A percentile compares a stretch with the other conserved stretches of the same genome.
These are phyloP conservation scores for Colletotrichum magnum DNA, from an alignment of 2,329 filamentous ascomycete genomes.

Conservation along the genomic window DNA sequence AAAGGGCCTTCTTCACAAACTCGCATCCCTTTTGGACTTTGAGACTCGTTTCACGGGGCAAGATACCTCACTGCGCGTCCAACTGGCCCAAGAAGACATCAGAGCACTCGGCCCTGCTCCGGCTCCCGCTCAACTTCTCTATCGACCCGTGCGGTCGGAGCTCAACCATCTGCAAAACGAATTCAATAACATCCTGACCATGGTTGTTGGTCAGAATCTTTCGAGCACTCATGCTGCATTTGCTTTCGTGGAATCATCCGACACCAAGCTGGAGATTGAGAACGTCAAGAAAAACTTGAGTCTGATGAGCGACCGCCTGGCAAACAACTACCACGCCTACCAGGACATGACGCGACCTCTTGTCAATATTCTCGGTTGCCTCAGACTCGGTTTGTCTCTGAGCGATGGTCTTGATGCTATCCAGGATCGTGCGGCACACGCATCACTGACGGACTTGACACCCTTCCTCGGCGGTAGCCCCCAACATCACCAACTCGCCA, in stretches of 20 bases:
- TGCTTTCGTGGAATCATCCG: constrained; percentile 47
- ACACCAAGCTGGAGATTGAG: constrained; percentile 60
- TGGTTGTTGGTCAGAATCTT: constrained; percentile 66
- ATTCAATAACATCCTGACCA: constrained; percentile 81
- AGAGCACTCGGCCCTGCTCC: constrained; percentile 76
- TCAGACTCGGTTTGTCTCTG: constrained; percentile 82
- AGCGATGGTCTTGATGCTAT: constrained; percentile 57
- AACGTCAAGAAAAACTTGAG: constrained; percentile 71
- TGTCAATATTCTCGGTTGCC: constrained; percentile 82
- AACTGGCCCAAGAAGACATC: constrained; percentile 74
- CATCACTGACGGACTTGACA: constrained; percentile 58
- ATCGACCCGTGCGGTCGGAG: constrained; percentile 78
- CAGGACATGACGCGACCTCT: constrained; percentile 87
- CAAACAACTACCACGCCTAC: constrained; percentile 80
- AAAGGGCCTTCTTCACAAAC: constrained; percentile 66
- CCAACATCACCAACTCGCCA: constrained; percentile 33
- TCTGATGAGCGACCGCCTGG: constrained; percentile 79
- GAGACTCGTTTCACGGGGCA: constrained; percentile 79
- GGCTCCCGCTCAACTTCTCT: constrained; percentile 74
- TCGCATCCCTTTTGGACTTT: constrained; percentile 74
- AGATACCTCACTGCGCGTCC: constrained; percentile 75
- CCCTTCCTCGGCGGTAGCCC: constrained; percentile 69
- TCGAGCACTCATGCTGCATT: constrained; percentile 54
- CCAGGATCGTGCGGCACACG: constrained; percentile 1
- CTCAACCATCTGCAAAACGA: constrained; percentile 84